phyloP scores from a whole-genome alignment of 306 rosid species.

The Elaeagnus macrophylla region DNA sequence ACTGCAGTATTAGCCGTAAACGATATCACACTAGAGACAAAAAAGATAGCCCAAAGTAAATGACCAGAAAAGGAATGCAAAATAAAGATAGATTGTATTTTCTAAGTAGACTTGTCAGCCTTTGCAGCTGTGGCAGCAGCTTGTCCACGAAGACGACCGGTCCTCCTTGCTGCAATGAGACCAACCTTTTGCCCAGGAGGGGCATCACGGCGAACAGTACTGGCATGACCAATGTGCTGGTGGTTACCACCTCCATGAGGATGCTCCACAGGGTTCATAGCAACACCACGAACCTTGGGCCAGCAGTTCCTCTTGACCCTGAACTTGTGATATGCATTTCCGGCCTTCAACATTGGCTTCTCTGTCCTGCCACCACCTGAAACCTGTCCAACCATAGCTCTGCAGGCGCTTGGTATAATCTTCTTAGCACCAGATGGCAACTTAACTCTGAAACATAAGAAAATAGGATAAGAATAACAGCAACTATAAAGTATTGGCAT shows the following conservation, averaged over 20 bases:
- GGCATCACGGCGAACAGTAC: constrained; percentile 67
- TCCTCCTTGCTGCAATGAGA: constrained; percentile 73
- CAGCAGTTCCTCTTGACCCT: constrained; percentile 80
- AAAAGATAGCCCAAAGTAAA: too few species aligned
- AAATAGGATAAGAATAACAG: neutral
- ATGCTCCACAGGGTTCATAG: constrained; percentile 93
- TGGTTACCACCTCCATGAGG: constrained; percentile 96
- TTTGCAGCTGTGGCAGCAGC: constrained; percentile 71
- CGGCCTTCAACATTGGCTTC: constrained; percentile 70
- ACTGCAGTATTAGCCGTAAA: too few species aligned
- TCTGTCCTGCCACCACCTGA: constrained; percentile 87
- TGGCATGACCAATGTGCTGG: constrained; percentile 80
- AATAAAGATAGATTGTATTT: neutral
- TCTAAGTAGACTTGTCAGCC: constrained; percentile 48
- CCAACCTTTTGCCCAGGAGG: constrained; percentile 87
- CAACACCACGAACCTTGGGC: constrained; percentile 95
- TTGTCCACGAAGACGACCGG: constrained; percentile 78
- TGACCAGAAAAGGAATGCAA: too few species aligned
- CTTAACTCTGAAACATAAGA: constrained; percentile 40
- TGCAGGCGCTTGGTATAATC: constrained; percentile 63
- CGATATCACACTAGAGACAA: too few species aligned
- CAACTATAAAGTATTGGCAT: too few species aligned
- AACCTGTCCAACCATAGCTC: constrained; percentile 84
- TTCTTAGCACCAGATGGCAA: constrained; percentile 80
- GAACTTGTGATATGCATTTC: constrained; percentile 76